Conservation (phyloP, 371 early-diverging fungal genomes). For the Coemansia sp. region DNA sequence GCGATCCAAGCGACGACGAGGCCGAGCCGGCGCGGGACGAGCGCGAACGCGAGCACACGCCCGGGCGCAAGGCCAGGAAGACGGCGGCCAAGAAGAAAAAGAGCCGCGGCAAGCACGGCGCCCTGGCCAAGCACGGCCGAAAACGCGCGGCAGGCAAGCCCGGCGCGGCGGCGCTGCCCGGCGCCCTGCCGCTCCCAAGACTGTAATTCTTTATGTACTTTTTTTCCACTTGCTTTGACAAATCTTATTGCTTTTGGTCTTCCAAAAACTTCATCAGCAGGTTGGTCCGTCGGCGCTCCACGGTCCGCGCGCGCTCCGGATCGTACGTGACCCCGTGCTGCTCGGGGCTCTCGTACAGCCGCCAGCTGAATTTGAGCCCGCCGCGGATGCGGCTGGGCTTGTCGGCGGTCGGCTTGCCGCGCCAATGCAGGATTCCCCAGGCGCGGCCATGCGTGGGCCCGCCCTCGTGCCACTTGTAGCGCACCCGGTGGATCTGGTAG, state of each 20-base stretch:
- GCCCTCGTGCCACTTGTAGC: slow-evolving; percentile 31
- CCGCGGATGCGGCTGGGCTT: slow-evolving; percentile 33
- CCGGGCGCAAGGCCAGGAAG: background rate
- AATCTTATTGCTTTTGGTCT: background rate
- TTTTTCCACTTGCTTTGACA: background rate
- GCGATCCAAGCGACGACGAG: slow-evolving; percentile 8
- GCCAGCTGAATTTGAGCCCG: slow-evolving; percentile 42
- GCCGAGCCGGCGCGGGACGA: background rate
- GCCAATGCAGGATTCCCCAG: slow-evolving; percentile 40
- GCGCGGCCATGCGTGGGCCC: slow-evolving; percentile 44
- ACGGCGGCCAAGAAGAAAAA: slow-evolving; percentile 29
- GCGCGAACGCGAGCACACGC: background rate
- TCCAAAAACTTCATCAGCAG: slow-evolving; percentile 12
- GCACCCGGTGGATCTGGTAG: slow-evolving; percentile 28
- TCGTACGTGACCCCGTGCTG: slow-evolving; percentile 28
- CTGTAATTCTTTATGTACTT: slow-evolving; percentile 17
- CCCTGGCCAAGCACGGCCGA: slow-evolving; percentile 3
- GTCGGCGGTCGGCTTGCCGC: slow-evolving; percentile 17
- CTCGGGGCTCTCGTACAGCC: slow-evolving; percentile 28
- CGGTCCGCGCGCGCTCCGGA: slow-evolving; percentile 1
- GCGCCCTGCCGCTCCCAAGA: slow-evolving; percentile 23
- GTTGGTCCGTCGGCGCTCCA: slow-evolving; percentile 27
- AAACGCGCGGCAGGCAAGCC: slow-evolving; percentile 9
- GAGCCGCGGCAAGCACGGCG: slow-evolving; percentile 8
- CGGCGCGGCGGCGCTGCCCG: slow-evolving; percentile 7